Base-by-base conservation (phyloP, 2,329 filamentous ascomycete genomes). In the Talaromyces sp. region DNA sequence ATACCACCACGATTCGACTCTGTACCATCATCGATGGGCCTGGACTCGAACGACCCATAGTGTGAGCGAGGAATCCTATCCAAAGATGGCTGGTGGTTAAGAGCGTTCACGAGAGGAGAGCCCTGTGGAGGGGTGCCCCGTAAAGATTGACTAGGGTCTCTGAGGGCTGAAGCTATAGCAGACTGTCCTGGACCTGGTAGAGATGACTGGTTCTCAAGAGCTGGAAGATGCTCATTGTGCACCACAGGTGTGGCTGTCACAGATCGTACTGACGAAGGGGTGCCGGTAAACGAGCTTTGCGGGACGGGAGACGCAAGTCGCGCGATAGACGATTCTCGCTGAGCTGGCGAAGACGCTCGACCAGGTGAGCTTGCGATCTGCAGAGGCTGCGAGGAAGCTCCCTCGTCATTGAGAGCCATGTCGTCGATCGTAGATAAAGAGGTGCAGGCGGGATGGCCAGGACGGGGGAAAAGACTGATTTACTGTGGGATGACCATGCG, bases 131-230 rank as follows among this genome's bases (percentile, higher is more conserved):
- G 81, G 13, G 76, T 76, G 30, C 75, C 73, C 51, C 73, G 76
- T 32, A 19, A 27, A 59, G 51, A 32, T 36, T 55, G 25, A 22
- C 19, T 39, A 11, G 88, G 90, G 68, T 89, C 87, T 63, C 90
- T 90, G 65, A 97, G 80, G n/a, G 92, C 93, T 28, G 91, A 90
- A 39, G 93, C 92, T 59, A 98, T 84, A 63, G 92, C 93, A 28
- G 93, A 97, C 55, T 92, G 85, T 27, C 92, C 92, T 7, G 92
- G 92, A 0, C 91, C 92, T 7, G 88, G 85, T 8, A 86, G 77
- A 56, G 85, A 88, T 25, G 85, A 84, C 65, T 75, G 75, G 65
- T 78, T 80, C 63, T 75, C 85, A 58, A 84, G 83, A 62, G 85
- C 88, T 9, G 88, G 81, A 42, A 96, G 82, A 28, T 76, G 70